A percentile compares a stretch with the other conserved stretches of the same genome.
Conservation (phyloP, 2,329 filamentous ascomycete genomes). For the Sarocladium brachiariae region DNA sequence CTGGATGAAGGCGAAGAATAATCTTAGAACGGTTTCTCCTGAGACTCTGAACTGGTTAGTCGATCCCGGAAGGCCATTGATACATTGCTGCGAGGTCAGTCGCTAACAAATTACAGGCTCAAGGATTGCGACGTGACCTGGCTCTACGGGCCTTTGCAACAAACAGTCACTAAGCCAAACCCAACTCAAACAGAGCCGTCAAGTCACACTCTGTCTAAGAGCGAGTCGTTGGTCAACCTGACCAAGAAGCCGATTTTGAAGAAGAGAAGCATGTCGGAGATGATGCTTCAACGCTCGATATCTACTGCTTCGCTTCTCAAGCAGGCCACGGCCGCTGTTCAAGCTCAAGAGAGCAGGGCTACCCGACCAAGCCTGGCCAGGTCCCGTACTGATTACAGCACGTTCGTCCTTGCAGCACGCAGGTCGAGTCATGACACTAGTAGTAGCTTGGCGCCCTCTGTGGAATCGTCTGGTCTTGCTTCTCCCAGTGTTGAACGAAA, state of each 20-base stretch:
- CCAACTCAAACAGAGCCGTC: slow-evolving; percentile 24
- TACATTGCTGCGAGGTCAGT: too few relatives aligned
- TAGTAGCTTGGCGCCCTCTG: slow-evolving; percentile 56
- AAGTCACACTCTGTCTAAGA: slow-evolving; percentile 42
- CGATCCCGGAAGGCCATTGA: too few relatives aligned
- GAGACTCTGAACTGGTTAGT: slow-evolving; percentile 89
- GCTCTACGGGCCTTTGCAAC: slow-evolving; percentile 87
- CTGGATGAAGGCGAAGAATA: slow-evolving; percentile 89
- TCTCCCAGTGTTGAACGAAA: slow-evolving; percentile 62
- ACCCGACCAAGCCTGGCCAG: slow-evolving; percentile 52
- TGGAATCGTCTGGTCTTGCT: slow-evolving; percentile 61
- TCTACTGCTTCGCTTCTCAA: slow-evolving; percentile 85
- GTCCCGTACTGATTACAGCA: slow-evolving; percentile 61
- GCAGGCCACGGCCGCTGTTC: slow-evolving; percentile 78
- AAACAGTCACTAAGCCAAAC: slow-evolving; percentile 33
- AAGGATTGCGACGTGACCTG: slow-evolving; percentile 97
- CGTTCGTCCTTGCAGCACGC: slow-evolving; percentile 56
- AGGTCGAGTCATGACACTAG: slow-evolving; percentile 56
- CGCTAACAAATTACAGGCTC: slow-evolving; percentile 53
- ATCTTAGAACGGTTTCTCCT: slow-evolving; percentile 78
- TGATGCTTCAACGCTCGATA: slow-evolving; percentile 84
- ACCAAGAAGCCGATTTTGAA: slow-evolving; percentile 88
- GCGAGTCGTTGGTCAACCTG: slow-evolving; percentile 56
- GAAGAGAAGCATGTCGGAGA: slow-evolving; percentile 92
- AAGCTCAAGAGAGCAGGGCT: slow-evolving; percentile 64